A percentile compares a stretch with the other conserved stretches of the same genome.
Conservation (phyloP, 1,284 basidiomycete species). For the Ceratobasidium sp. region DNA sequence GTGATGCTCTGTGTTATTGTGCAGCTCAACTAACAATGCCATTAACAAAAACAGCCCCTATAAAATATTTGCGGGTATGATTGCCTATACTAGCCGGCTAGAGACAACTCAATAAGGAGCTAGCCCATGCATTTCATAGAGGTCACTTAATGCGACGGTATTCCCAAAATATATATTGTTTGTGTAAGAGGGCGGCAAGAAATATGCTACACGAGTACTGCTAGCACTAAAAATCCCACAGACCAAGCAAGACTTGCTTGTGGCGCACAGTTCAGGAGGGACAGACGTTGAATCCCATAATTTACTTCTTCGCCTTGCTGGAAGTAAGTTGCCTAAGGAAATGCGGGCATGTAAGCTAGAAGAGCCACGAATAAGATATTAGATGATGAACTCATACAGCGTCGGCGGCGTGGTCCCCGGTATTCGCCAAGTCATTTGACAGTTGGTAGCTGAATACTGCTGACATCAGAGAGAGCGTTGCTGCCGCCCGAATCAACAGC, state of each 20-base stretch:
- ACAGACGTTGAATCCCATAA: constrained; percentile 28
- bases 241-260: constrained; percentile 26
- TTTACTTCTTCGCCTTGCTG: constrained; percentile 9
- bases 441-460: constrained; percentile 5
- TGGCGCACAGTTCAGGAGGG: constrained; percentile 26
- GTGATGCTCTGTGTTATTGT: no score
- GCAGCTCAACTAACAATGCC: no score
- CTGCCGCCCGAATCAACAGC: not conserved
- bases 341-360: not conserved
- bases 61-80: no score
- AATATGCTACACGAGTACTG: not conserved
- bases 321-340: constrained; percentile 29
- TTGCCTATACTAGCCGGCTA: no score
- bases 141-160: no score
- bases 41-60: no score
- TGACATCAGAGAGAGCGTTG: not conserved
- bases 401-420: constrained; percentile 30
- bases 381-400: constrained; percentile 9
- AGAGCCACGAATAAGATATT: not conserved
- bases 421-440: constrained; percentile 27
- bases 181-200: not conserved
- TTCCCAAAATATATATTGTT: no score
- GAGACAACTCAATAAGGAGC: no score
- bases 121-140: no score
- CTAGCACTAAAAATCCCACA: not conserved